Evolutionary conservation across 192 early-diverging fungal genomes (phyloP).

Genomic region (Coemansia sp.): DNA sequence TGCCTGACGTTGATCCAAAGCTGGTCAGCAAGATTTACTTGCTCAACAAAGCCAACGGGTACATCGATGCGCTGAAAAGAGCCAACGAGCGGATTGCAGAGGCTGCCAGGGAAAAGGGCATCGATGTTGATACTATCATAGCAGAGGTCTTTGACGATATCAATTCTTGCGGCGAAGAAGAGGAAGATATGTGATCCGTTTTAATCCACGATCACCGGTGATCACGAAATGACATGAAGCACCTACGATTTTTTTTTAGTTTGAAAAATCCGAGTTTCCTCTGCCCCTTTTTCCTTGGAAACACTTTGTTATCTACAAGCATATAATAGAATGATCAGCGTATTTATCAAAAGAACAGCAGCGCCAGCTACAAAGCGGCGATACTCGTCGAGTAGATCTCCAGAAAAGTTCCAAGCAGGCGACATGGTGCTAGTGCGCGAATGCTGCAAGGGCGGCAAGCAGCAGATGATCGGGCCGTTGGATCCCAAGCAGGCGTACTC

Average conservation of each 20-base stretch:
- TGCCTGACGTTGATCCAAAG: slow-evolving; percentile 79
- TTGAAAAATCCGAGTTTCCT: too few species aligned
- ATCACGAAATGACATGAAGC: too few species aligned
- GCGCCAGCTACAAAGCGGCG: neutral
- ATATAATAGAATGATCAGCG: neutral
- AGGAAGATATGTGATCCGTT: neutral
- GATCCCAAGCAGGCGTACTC: neutral
- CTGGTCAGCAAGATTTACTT: slow-evolving; percentile 86
- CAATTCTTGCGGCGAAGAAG: slow-evolving; percentile 5
- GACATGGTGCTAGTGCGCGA: slow-evolving; percentile 47
- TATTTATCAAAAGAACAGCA: neutral
- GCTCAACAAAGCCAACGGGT: slow-evolving; percentile 67
- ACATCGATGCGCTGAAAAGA: slow-evolving; percentile 56
- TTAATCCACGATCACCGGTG: too few species aligned
- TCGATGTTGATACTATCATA: slow-evolving; percentile 29
- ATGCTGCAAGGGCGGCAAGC: slow-evolving; percentile 18
- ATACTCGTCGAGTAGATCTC: neutral
- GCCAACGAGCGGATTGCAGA: slow-evolving; percentile 17
- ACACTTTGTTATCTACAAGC: too few species aligned
- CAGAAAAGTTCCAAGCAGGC: slow-evolving; percentile 22
- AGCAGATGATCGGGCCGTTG: slow-evolving; percentile 28
- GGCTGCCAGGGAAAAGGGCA: slow-evolving; percentile 19
- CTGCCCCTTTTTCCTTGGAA: too few species aligned
- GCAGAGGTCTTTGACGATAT: neutral
- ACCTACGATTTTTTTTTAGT: too few species aligned